A percentile compares a stretch with the other conserved stretches of the same genome.
Evolutionary conservation across 2,329 filamentous ascomycete species (phyloP).

Genomic region (Periconia macrospinosa): DNA sequence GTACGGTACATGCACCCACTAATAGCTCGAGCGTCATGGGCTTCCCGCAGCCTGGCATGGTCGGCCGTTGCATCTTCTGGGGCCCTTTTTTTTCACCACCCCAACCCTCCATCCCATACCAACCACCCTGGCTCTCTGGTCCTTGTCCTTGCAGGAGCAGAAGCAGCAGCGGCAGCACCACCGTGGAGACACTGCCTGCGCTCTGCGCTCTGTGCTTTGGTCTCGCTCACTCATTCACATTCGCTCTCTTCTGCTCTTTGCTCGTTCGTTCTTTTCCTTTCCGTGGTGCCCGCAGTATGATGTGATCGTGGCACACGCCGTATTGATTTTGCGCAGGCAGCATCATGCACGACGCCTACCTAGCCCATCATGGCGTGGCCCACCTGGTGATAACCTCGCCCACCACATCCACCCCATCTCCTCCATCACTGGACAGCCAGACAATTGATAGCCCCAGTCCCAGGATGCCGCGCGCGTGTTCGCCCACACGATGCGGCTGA

Average conservation of each 20-base stretch:
- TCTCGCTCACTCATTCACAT: neutral
- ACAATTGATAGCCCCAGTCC: slow-evolving; percentile 10
- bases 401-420: slow-evolving; percentile 14
- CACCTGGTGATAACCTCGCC: neutral
- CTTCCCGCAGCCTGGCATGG: slow-evolving; percentile 29
- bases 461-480: slow-evolving; percentile 21
- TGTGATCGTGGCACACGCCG: no score
- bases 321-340: no score
- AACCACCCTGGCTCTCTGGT: slow-evolving; percentile 31
- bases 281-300: no score
- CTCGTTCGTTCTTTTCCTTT: no score
- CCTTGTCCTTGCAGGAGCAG: neutral
- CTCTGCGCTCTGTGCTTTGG: slow-evolving; percentile 1
- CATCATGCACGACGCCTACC: no score
- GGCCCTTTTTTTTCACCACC: slow-evolving; percentile 31
- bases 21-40: slow-evolving; percentile 40
- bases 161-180: neutral
- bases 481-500: slow-evolving; percentile 39
- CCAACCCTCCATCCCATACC: no score
- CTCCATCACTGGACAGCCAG: slow-evolving; percentile 9
- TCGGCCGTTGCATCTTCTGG: slow-evolving; percentile 33
- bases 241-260: neutral
- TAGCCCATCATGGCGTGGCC: no score
- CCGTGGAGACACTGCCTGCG: slow-evolving; percentile 10
- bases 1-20: slow-evolving; percentile 35